phyloP scores from a whole-genome alignment of 1,139 yeast genomes.

The Suhomyces terraborum region DNA sequence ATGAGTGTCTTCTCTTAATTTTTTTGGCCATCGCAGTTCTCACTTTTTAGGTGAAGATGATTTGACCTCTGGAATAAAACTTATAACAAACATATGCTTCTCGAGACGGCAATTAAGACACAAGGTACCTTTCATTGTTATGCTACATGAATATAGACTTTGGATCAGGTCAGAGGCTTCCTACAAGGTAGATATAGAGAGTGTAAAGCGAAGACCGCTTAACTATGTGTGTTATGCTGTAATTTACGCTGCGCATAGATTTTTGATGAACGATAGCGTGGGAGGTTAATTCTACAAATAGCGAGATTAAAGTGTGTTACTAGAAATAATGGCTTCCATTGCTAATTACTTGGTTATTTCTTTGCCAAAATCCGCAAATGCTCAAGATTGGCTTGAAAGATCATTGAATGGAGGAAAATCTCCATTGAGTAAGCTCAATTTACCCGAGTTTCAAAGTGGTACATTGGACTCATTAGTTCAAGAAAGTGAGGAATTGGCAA shows the following conservation, averaged over 20 bases:
- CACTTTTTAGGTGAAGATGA: neutral
- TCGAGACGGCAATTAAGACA: neutral
- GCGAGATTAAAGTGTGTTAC: constrained; percentile 5
- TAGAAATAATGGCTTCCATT: constrained; percentile 21
- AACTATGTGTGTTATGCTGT: neutral
- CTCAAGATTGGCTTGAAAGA: constrained; percentile 47
- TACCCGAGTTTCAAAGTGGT: constrained; percentile 94
- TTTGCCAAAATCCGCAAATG: constrained; percentile 52
- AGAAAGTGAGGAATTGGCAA: constrained; percentile 85
- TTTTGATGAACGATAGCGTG: constrained; percentile 7
- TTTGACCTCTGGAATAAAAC: too few relatives aligned
- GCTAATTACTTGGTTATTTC: constrained; percentile 54
- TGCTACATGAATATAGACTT: too few relatives aligned
- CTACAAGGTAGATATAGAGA: neutral
- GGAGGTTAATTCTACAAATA: constrained; percentile 1
- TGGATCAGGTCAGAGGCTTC: neutral
- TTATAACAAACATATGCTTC: neutral
- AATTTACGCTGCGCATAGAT: constrained; percentile 10
- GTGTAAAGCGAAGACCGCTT: constrained; percentile 9
- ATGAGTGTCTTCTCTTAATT: constrained; percentile 7
- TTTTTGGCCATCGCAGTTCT: constrained; percentile 16
- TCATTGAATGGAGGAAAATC: constrained; percentile 46
- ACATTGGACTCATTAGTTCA: constrained; percentile 89
- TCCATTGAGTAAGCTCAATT: constrained; percentile 48
- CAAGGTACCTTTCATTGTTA: too few relatives aligned